Base-by-base conservation (phyloP, 805 yeast species). In the Nakazawaea laoshanensis region DNA sequence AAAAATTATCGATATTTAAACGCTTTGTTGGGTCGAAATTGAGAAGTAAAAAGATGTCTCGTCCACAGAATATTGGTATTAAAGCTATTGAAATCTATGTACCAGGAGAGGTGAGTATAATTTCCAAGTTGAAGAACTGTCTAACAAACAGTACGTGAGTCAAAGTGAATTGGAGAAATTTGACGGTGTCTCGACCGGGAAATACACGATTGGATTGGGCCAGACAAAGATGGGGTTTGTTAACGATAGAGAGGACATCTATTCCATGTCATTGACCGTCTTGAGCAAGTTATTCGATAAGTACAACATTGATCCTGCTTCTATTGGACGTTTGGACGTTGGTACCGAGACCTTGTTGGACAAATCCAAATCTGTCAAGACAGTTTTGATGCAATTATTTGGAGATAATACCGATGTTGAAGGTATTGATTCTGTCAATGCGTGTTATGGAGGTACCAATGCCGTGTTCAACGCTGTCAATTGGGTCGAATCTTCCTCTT, bases 161-260 rank as follows among this genome's bases (percentile, higher is more conserved):
- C 97, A 92, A 65, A 64, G 77, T 30, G 97, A 85, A 36, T 66
- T 92, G 45, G 99, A 92, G 60, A 63, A 69, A 43, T 76, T 63
- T 49, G 95, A 88, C 55, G 84, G 82, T 37, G 88, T 89, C 41
- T 74, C 97, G 15, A 65, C 82, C 35, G 99, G 99, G 40, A 92
- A 92, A 60, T 92, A 87, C 71, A 92, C 99, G 54, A 89, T 92
- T 59, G 99, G 99, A 32, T 71, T 92, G 40, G 99, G 99, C 44
- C 98, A 92, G 67, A 89, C 96, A 51, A 86, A 87, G 61, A 92
- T 92, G 99, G 74, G 94, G 13, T 92, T 85, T 50, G 97, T 92
- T 45, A 82, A 89, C 56, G 98, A 92, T 64, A 78, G 96, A 59
- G 97, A 92, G 63, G 98, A 92, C 53, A 87, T 87, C 50, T 88